A percentile compares a stretch with the other conserved stretches of the same genome.
Conservation (phyloP, 73 alveolate genomes). For the Paramecium tetraurelia region DNA sequence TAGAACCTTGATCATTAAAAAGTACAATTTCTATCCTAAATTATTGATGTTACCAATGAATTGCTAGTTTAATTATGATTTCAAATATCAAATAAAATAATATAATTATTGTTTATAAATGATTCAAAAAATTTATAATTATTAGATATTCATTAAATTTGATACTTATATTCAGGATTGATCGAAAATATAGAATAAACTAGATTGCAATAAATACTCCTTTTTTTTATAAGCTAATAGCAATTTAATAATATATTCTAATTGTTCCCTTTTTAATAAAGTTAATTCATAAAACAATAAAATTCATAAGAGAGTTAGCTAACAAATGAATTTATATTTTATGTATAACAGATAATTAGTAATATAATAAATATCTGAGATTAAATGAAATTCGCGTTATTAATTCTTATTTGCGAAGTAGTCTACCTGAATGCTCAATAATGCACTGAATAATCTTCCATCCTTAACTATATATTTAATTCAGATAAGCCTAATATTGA, state of each 20-base stretch:
- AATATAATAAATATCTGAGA: not conserved
- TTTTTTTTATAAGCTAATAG: no score
- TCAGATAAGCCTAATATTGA: not conserved
- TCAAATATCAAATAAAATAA: not conserved
- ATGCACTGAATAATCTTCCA: not conserved
- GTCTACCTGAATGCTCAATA: not conserved
- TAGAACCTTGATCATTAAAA: not conserved
- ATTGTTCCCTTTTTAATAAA: not conserved
- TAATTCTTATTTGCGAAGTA: not conserved
- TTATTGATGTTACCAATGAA: conserved; percentile 6
- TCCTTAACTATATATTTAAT: not conserved
- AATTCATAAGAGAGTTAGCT: not conserved
- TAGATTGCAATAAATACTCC: no score
- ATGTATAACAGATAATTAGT: not conserved
- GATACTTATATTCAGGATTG: not conserved
- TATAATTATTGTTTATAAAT: not conserved
- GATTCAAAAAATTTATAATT: not conserved
- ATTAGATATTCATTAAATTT: not conserved
- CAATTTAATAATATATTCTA: not conserved
- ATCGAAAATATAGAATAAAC: no score
- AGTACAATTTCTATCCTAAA: not conserved
- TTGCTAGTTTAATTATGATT: not conserved
- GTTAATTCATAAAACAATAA: not conserved
- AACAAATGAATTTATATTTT: not conserved
- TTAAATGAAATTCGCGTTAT: not conserved